Percentiles rank a stretch among this genome's conserved stretches.
These are phyloP conservation scores for Kazachstania kunashirensis DNA, from an alignment of 805 yeast species.

Conservation along the genomic window DNA sequence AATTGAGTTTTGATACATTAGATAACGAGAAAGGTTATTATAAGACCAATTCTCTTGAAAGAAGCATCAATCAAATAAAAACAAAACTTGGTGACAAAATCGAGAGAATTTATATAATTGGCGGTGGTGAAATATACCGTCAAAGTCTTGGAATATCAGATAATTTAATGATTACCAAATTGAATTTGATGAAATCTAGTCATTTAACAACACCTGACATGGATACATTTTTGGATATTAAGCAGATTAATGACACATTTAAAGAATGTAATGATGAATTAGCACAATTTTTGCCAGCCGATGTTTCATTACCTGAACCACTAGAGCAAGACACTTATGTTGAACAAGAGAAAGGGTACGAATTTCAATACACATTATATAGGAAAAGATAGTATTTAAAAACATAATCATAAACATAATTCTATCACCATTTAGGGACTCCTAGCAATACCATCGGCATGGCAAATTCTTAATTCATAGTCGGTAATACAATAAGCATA, in stretches of 20 bases:
- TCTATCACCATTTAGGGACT: no score
- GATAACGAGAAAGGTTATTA: slow-evolving; percentile 6
- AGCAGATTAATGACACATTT: slow-evolving; percentile 10
- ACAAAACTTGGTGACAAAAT: slow-evolving; percentile 17
- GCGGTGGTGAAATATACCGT: slow-evolving; percentile 84
- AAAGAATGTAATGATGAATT: slow-evolving; percentile 28
- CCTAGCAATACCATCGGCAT: no score
- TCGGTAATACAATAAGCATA: no score
- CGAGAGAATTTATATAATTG: slow-evolving; percentile 70
- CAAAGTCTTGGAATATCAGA: slow-evolving; percentile 40
- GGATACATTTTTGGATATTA: slow-evolving; percentile 59
- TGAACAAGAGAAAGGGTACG: slow-evolving; percentile 39
- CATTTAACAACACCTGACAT: slow-evolving; percentile 35
- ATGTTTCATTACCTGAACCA: slow-evolving; percentile 28
- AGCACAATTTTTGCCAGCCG: slow-evolving; percentile 26
- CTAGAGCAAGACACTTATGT: slow-evolving; percentile 32
- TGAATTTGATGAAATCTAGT: slow-evolving; percentile 29
- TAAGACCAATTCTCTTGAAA: slow-evolving; percentile 35
- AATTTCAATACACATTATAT: slow-evolving; percentile 57
- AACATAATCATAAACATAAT: no score
- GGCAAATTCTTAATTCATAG: no score
- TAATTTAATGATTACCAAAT: slow-evolving; percentile 61
- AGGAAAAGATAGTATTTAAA: slow-evolving; percentile 22
- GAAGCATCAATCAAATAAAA: slow-evolving; percentile 33
- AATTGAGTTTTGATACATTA: slow-evolving; percentile 5